Base-by-base conservation (phyloP, 1,139 yeast genomes). In the Hyphopichia fennica region DNA sequence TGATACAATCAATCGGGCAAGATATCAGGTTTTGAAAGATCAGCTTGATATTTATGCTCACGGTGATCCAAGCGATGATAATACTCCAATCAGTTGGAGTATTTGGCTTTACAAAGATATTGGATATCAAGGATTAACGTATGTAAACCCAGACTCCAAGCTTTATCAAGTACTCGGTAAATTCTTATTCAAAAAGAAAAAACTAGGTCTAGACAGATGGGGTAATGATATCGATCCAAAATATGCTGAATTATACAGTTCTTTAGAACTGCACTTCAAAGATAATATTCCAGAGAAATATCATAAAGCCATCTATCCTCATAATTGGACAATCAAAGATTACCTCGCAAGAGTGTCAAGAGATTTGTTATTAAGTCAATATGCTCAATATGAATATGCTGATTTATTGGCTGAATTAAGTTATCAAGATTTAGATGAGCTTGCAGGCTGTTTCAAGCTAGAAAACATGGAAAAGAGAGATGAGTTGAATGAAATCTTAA, bases 61-160 rank as follows among this genome's bases (percentile, higher is more conserved):
- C 2, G 76, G 75, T n/a, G 73, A 70, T 43, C 77, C 77, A 4
- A 63, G 72, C 13, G 76, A 75, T 5, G 76, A 72, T 50, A 60
- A 62, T 2, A 33, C 64, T 13, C 71, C 76, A 15, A 71, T 72
- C 42, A 51, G 67, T 33, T 73, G 78, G 78, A 70, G 77, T 4
- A 72, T 73, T 46, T 73, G 79, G 79, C 61, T 72, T n/a, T 73
- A 74, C 57, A 73, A 73, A 52, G 79, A 73, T 51, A 71, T 73
- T 52, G 78, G 78, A 2, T 72, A 59, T 53, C 78, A 73, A 57
- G 79, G 76, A 2, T 55, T 73, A 45, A 66, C 75, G 23, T 72
- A 63, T 45, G 77, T 71, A 17, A 54, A 65, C 7, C 75, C 77
- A 14, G 51, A 65, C 19, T 67, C 76, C 41, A 63, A 66, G 46